A percentile compares a stretch with the other conserved stretches of the same genome.
These are phyloP conservation scores for Echeveria elegans DNA, from an alignment of 164 flowering plant species.

Conservation along the genomic window DNA sequence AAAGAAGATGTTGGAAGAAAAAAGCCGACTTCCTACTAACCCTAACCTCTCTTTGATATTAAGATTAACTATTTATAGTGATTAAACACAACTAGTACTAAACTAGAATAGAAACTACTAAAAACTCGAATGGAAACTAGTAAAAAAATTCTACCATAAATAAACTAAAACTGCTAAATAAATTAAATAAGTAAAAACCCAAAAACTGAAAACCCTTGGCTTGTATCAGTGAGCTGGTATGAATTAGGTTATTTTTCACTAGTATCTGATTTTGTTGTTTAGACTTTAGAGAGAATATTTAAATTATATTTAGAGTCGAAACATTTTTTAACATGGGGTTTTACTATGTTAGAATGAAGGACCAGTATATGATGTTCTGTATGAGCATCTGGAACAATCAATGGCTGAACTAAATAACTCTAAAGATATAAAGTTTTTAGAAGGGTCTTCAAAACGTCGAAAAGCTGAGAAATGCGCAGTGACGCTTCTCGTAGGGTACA, in stretches of 20 bases:
- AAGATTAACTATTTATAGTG: too few species aligned
- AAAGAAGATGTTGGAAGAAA: too few species aligned
- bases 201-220: too few species aligned
- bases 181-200: too few species aligned
- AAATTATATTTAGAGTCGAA: background rate
- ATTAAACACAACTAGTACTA: too few species aligned
- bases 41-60: too few species aligned
- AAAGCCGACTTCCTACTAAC: too few species aligned
- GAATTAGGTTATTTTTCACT: background rate
- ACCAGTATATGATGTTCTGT: background rate
- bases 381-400: conserved; percentile 3
- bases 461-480: conserved; percentile 9
- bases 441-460: conserved; percentile 4
- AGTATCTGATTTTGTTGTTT: background rate
- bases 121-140: too few species aligned
- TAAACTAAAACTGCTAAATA: too few species aligned
- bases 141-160: too few species aligned
- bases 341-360: background rate
- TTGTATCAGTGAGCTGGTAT: background rate
- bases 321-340: background rate
- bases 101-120: too few species aligned
- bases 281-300: background rate
- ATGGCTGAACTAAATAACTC: background rate
- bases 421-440: conserved; percentile 5
- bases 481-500: conserved; percentile 2